Base-by-base conservation (phyloP, 2,329 filamentous ascomycete species). In the Monilinia fructigena region DNA sequence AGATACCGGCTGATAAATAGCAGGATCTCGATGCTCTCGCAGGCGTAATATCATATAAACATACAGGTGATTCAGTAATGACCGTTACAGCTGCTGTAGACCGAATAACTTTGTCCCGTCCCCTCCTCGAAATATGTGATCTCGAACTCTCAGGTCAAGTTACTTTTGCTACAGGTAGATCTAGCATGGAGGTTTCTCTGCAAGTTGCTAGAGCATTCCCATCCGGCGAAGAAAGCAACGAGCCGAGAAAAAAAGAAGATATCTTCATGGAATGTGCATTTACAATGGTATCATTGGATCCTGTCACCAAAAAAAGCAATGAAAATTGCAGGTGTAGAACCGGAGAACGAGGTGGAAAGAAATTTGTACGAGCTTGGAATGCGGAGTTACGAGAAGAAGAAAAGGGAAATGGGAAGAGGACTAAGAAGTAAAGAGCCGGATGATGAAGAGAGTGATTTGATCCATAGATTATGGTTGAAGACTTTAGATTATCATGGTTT, bases 261-360 rank as follows among this genome's bases (percentile, higher is more conserved):
- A 79, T 90, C 0, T 76, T 90, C 65, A 83, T 91, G 76, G 89
- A 86, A n/a, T 90, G 88, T 76, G 85, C 86, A 10, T 90, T 90
- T 73, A 91, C 88, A 0, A 91, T 91, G 89, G 89, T 76, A n/a
- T 89, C 88, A 2, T 78, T 91, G 1, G 85, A 90, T 71, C 88
- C 88, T 1, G 78, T 73, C 2, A 90, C 88, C 0, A 90, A 88
- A 76, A 76, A 88, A 84, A 80, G 85, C 88, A 0, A 84, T 87
- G 18, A 79, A 82, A 47, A 85, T 90, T 58, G 83, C 84, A 28
- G 84, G 87, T 0, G 78, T 91, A 3, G 77, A 82, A 42, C 75
- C 87, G 5, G 85, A 88, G 70, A 90, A 84, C 0, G 79, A 81
- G 18, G 86, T 88, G 67, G 89, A 91, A 74, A 83, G 85, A 64